Conservation (phyloP, 495 filamentous ascomycete species). For the Letharia columbiana region DNA sequence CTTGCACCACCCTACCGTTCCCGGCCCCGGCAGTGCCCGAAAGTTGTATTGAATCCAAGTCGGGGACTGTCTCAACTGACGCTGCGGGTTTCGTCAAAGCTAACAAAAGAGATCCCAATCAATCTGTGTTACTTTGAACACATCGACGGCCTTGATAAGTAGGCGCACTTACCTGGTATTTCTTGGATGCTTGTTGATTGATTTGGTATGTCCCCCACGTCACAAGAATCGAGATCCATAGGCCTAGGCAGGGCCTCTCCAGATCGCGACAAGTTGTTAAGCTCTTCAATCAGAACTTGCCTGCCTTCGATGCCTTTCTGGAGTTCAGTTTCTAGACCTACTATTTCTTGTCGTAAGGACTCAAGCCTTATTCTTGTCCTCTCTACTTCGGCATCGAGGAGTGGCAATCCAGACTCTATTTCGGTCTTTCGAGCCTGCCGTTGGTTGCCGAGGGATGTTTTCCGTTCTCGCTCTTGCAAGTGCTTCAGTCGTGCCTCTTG, state of each 20-base stretch:
- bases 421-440: constrained; percentile 39
- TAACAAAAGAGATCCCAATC: constrained; percentile 7
- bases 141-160: constrained; percentile 5
- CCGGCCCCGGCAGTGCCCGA: not conserved
- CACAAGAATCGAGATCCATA: not conserved
- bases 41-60: not conserved
- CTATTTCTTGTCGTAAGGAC: constrained; percentile 48
- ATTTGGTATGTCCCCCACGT: constrained; percentile 30
- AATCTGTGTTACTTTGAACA: constrained; percentile 5
- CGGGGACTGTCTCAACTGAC: not conserved
- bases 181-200: constrained; percentile 3
- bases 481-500: constrained; percentile 1
- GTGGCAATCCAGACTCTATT: constrained; percentile 49
- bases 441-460: constrained; percentile 5
- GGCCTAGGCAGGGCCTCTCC: constrained; percentile 3
- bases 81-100: not conserved
- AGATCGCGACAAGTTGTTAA: constrained; percentile 13
- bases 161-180: constrained; percentile 12
- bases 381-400: constrained; percentile 47
- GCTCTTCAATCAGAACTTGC: constrained; percentile 29
- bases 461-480: not conserved
- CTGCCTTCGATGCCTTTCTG: constrained; percentile 38
- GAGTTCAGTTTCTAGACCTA: constrained; percentile 50
- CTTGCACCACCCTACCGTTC: not conserved
- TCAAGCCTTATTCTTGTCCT: constrained; percentile 41